Conservation (phyloP, 345 rosid species). For the Mercurialis annua region DNA sequence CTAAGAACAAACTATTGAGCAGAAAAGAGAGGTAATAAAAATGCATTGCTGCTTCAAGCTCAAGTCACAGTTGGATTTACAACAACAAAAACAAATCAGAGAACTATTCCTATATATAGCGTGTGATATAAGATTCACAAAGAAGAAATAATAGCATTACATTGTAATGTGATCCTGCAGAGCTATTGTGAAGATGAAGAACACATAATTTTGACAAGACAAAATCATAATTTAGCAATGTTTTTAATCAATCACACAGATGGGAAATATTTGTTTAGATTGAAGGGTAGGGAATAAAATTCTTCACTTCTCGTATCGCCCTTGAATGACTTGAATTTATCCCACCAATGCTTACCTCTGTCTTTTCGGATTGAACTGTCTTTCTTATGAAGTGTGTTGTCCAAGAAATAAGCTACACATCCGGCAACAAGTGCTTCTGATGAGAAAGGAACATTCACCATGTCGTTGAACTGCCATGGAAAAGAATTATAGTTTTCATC, state of each 20-base stretch:
- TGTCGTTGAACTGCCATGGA: constrained; percentile 81
- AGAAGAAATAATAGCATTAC: neutral
- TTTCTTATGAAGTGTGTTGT: constrained; percentile 61
- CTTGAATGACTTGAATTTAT: constrained; percentile 63
- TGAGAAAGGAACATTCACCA: constrained; percentile 79
- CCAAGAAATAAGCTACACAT: constrained; percentile 67
- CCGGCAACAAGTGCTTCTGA: constrained; percentile 93
- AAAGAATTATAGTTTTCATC: neutral
- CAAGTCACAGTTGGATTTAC: constrained; percentile 11
- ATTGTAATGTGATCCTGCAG: constrained; percentile 4
- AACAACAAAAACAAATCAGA: constrained; percentile 14
- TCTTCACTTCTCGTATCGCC: constrained; percentile 73
- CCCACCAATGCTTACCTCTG: constrained; percentile 98
- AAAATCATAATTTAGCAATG: constrained; percentile 1
- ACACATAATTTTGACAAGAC: neutral
- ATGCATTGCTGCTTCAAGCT: constrained; percentile 14
- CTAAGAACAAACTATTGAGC: neutral
- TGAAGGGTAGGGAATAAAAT: constrained; percentile 90
- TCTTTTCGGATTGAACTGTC: constrained; percentile 63
- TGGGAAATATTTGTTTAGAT: constrained; percentile 86
- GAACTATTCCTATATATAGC: constrained; percentile 7
- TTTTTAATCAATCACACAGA: constrained; percentile 45
- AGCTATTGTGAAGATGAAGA: constrained; percentile 5
- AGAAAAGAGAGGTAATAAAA: neutral
- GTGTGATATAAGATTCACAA: constrained; percentile 3